These are phyloP conservation scores for Tulasnella sp. DNA, from an alignment of 768 basidiomycete genomes.

Conservation along the genomic window DNA sequence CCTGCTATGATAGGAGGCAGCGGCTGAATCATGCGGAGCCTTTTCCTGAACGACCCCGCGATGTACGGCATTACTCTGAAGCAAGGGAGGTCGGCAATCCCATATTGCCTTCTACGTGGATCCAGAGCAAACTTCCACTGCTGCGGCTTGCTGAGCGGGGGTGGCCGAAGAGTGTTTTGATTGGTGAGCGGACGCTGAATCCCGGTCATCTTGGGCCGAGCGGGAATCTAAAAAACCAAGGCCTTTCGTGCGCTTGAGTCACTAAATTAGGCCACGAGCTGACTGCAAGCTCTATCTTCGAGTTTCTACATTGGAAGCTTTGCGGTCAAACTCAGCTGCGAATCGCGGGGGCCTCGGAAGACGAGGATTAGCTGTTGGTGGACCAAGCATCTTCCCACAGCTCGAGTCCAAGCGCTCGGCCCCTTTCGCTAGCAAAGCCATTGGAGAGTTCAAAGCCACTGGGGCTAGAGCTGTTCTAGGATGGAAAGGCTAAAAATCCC, in stretches of 20 bases:
- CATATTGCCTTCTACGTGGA: background rate
- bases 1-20: background rate
- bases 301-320: background rate
- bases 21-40: background rate
- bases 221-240: background rate
- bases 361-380: background rate
- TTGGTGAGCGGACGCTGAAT: background rate
- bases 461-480: background rate
- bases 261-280: background rate
- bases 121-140: background rate
- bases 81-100: background rate
- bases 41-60: background rate
- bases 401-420: background rate
- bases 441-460: background rate
- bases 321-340: background rate
- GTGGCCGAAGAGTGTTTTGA: background rate
- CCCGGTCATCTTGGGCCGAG: background rate
- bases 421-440: background rate
- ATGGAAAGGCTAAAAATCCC: conserved; percentile 2
- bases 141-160: background rate
- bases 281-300: background rate
- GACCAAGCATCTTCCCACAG: background rate
- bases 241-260: background rate
- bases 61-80: background rate
- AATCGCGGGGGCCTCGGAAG: background rate